Base-by-base conservation (phyloP, 2,329 filamentous ascomycete genomes). In the Dactylellina parvicollis region DNA sequence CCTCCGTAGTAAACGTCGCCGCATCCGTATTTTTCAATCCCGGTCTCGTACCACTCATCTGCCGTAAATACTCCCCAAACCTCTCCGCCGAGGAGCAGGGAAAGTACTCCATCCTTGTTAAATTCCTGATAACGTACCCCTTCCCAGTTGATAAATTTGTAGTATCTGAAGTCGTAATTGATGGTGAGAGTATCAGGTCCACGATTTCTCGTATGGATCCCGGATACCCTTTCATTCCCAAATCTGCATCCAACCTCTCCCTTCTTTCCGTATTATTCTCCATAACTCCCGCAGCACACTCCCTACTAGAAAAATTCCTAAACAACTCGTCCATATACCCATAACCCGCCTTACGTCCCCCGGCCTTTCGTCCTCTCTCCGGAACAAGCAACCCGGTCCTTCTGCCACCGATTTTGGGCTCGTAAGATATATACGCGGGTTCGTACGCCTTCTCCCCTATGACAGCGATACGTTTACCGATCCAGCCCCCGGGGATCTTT, bases 401-500 rank as follows among this genome's bases (percentile, higher is more conserved):
- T 10, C 8, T 16, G 1, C 36, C 55, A 9, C 61, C 47, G 9
- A 69, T 69, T n/a, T 30, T 49, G 3, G 55, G 54, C 14, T 69
- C 55, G 18, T 69, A 69, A 16, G 36, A 32, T 12, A 59, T 44
- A 36, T 34, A 50, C 0, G 24, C 52, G 8, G 62, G 52, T 0
- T 40, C 36, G 36, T 67, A 67, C 0, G 52, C 62, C 16, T 44
- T 50, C 18, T 50, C 49, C 3, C 56, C 66, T 1, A 61, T 16
- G 4, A 46, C 49, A 2, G 49, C 50, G 12, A 71, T 42, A n/a
- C 50, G 32, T 30, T 57, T 71, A 22, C 66, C 66, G 7, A 47
- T 44, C 66, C 50, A 71, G n/a, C 42, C 42, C 14, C 66, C 66
- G 4, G 66, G 38, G 2, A 56, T 71, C 66, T 40, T 12, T 62